Evolutionary conservation across 2,329 filamentous ascomycete species (phyloP).

Genomic region (Fusarium sp.): DNA sequence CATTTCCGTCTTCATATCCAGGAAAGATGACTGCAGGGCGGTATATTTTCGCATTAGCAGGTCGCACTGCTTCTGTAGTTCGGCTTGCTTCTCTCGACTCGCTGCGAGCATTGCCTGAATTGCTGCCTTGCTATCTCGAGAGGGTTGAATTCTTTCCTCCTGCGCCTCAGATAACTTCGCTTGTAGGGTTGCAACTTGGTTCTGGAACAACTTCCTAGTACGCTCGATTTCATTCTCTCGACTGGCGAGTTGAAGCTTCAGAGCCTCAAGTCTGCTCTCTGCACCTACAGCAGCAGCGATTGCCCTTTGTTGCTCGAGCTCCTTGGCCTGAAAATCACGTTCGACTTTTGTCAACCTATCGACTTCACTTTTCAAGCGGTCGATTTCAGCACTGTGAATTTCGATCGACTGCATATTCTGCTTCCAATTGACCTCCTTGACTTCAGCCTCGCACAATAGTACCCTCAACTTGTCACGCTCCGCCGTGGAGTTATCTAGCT

Average conservation of each 20-base stretch:
- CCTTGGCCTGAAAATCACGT: constrained; percentile 70
- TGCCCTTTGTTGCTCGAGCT: constrained; percentile 66
- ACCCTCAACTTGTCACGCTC: constrained; percentile 73
- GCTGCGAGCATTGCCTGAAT: constrained; percentile 59
- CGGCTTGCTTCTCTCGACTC: constrained; percentile 62
- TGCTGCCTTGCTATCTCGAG: constrained; percentile 47
- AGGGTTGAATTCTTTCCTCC: constrained; percentile 40
- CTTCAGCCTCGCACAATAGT: constrained; percentile 74
- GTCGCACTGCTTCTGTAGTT: constrained; percentile 62
- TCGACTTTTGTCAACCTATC: constrained; percentile 68
- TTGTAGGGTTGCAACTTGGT: constrained; percentile 59
- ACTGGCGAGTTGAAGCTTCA: constrained; percentile 66
- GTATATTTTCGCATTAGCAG: constrained; percentile 62
- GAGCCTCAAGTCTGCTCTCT: constrained; percentile 65
- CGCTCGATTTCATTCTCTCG: constrained; percentile 58
- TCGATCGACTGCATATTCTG: constrained; percentile 73
- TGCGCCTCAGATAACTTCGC: constrained; percentile 54
- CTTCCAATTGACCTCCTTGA: constrained; percentile 69
- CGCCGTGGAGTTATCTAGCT: constrained; percentile 64
- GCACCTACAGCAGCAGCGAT: constrained; percentile 67
- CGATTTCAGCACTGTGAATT: constrained; percentile 67
- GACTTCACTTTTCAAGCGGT: constrained; percentile 67
- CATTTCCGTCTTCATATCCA: constrained; percentile 56
- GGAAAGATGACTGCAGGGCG: constrained; percentile 59
- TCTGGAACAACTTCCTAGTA: constrained; percentile 55